A percentile compares a stretch with the other conserved stretches of the same genome.
Conservation (phyloP, 2,329 filamentous ascomycete species). For the Colletotrichum scovillei region DNA sequence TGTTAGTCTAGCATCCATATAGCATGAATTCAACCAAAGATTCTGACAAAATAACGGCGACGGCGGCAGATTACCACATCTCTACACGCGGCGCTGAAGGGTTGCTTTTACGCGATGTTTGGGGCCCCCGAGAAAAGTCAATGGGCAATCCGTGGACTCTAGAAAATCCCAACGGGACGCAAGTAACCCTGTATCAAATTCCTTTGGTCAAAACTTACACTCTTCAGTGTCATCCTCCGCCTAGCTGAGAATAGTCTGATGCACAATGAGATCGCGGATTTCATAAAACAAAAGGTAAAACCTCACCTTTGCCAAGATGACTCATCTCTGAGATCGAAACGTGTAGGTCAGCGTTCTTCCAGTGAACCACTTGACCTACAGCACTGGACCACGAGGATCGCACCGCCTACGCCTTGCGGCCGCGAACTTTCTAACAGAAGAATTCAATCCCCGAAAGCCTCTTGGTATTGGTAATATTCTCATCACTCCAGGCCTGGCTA, state of each 20-base stretch:
- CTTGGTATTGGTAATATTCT: constrained; percentile 40
- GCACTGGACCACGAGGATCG: constrained; percentile 42
- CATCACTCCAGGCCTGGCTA: constrained; percentile 41
- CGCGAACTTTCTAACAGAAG: constrained; percentile 39
- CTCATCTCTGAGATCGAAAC: too few species aligned
- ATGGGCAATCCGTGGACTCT: constrained; percentile 38
- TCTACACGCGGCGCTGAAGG: too few species aligned
- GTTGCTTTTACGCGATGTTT: constrained; percentile 18
- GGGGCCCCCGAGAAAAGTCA: constrained; percentile 38
- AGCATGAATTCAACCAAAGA: too few species aligned
- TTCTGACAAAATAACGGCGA: too few species aligned
- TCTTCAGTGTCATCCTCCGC: constrained; percentile 36
- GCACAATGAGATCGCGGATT: constrained; percentile 37
- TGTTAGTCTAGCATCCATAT: too few species aligned
- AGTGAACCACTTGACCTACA: constrained; percentile 42
- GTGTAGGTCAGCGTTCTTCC: constrained; percentile 34
- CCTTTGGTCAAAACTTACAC: background rate
- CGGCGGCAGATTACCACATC: too few species aligned
- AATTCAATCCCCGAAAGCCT: constrained; percentile 34
- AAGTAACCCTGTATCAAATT: background rate
- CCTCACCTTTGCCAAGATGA: background rate
- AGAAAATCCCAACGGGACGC: constrained; percentile 37
- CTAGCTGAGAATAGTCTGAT: constrained; percentile 41
- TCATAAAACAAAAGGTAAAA: constrained; percentile 30
- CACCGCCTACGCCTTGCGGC: constrained; percentile 39